Evolutionary conservation across 768 basidiomycete species (phyloP), one percentile per base, ranked within the genome.

Genomic region (Podaxis sp.): DNA sequence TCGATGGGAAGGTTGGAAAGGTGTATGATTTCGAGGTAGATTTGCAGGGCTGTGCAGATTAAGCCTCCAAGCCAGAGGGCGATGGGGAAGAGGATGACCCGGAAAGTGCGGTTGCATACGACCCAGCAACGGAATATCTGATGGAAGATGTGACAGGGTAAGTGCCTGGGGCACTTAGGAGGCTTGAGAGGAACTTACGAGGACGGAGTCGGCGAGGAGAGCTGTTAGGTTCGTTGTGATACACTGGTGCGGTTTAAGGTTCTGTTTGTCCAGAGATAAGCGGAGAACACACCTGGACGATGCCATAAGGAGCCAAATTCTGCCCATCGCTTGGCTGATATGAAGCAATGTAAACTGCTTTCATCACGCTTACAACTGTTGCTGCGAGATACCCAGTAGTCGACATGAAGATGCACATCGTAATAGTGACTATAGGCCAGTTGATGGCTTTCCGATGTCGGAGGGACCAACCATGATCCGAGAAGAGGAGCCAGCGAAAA

Each of bases 61-160:
- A 59, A 8, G 4, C 57, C 28, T 4, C 57, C 57, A 1, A 59
- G 13, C 62, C 62, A 65, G 22, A 63, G 56, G 36, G 63, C 2
- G 11, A 48, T 12, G 12, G 62, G 62, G 42, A 65, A 49, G 49
- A 61, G n/a, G 6, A 57, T 33, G 6, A 57, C 30, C 49, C 39
- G 49, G 39, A 55, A 22, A 11, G 11, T 39, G 40, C 39, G 55
- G 36, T 57, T 53, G 28, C 28, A 59, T 13, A 63, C 53, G 17
- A 48, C n/a, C 62, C 51, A 59, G 30, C 65, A 59, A n/a, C 65
- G 62, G 28, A 58, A 59, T 53, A 63, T 63, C 65, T 65, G 19
- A 19, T n/a, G 44, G 17, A 46, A 17, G n/a, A 1, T 9, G 4
- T 17, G n/a, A 17, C 13, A 22, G 2, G 17, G 39, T 22, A 17